These are phyloP conservation scores for Choricystis sp. DNA, from an alignment of 139 green algal species.

Conservation along the genomic window DNA sequence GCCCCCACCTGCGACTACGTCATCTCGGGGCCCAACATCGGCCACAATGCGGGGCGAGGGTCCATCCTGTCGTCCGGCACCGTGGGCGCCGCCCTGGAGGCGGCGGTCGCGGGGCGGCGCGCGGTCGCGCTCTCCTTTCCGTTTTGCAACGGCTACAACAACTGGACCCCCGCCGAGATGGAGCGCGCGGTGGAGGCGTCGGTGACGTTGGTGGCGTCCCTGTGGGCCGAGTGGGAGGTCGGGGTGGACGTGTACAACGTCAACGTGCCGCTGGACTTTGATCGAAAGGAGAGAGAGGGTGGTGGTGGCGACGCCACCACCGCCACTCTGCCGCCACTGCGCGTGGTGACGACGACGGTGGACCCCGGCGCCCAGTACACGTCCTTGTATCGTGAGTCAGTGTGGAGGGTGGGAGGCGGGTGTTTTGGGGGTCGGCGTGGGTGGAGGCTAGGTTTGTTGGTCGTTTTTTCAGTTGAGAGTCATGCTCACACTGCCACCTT, in stretches of 20 bases:
- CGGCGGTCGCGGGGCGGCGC: slow-evolving; percentile 3
- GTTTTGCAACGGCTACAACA: slow-evolving; percentile 15
- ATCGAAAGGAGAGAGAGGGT: slow-evolving; percentile 1
- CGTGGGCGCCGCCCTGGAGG: slow-evolving; percentile 22
- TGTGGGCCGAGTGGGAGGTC: slow-evolving; percentile 11
- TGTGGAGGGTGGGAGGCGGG: not conserved
- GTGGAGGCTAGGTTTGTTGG: too few relatives aligned
- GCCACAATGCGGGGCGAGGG: slow-evolving; percentile 19
- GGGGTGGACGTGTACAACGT: slow-evolving; percentile 18
- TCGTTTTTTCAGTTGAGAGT: too few relatives aligned
- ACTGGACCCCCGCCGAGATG: slow-evolving; percentile 16
- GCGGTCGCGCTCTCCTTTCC: slow-evolving; percentile 23
- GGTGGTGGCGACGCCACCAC: not conserved
- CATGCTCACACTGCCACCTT: too few relatives aligned
- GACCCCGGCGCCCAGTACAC: slow-evolving; percentile 10
- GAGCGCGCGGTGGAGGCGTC: slow-evolving; percentile 8
- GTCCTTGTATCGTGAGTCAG: slow-evolving; percentile 4
- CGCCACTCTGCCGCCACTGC: slow-evolving; percentile 2
- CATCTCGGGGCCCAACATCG: slow-evolving; percentile 17
- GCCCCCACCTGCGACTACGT: slow-evolving; percentile 13
- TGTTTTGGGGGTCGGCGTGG: too few relatives aligned
- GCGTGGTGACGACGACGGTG: slow-evolving; percentile 8
- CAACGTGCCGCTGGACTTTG: slow-evolving; percentile 21
- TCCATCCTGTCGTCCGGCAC: slow-evolving; percentile 25
- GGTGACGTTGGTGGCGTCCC: not conserved